Evolutionary conservation across 2,329 filamentous ascomycete species (phyloP).

Genomic region (Tolypocladium album): DNA sequence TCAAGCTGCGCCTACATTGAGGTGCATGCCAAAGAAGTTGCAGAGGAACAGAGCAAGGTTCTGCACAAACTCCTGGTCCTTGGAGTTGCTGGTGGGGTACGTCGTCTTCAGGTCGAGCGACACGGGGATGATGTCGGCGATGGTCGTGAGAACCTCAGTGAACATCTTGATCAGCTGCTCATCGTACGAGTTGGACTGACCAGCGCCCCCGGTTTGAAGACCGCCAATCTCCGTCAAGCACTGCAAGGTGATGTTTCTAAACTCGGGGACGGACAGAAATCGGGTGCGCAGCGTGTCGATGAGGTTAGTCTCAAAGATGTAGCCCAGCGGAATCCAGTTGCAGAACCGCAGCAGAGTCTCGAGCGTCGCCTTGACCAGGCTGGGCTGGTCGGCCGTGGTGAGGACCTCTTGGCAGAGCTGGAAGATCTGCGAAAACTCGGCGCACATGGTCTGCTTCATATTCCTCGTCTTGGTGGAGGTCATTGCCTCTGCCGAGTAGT

Average conservation of each 20-base stretch:
- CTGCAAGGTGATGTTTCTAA: conserved; percentile 93
- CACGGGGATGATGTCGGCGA: conserved; percentile 86
- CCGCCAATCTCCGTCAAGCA: conserved; percentile 96
- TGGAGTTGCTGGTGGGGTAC: conserved; percentile 82
- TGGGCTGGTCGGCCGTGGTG: conserved; percentile 77
- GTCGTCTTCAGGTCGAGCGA: conserved; percentile 83
- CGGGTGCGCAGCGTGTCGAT: conserved; percentile 90
- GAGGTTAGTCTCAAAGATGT: conserved; percentile 95
- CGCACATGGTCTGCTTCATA: conserved; percentile 96
- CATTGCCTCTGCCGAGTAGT: conserved; percentile 98
- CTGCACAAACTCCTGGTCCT: conserved; percentile 95
- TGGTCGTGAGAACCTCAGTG: conserved; percentile 86
- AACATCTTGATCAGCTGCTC: conserved; percentile 98
- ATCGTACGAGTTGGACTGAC: conserved; percentile 64
- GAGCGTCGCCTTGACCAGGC: conserved; percentile 88
- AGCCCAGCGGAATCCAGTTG: conserved; percentile 97
- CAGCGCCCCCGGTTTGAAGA: conserved; percentile 68
- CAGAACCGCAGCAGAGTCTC: conserved; percentile 93
- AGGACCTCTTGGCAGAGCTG: conserved; percentile 94
- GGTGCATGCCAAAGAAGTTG: conserved; percentile 92
- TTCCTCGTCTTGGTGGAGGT: conserved; percentile 96
- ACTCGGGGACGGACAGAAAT: conserved; percentile 88
- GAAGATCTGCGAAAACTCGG: conserved; percentile 97
- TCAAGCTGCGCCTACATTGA: conserved; percentile 48
- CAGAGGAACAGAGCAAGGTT: conserved; percentile 92